A percentile compares a stretch with the other conserved stretches of the same genome.
These are phyloP conservation scores for Letharia columbiana DNA, from an alignment of 495 filamentous ascomycete genomes.

Conservation along the genomic window DNA sequence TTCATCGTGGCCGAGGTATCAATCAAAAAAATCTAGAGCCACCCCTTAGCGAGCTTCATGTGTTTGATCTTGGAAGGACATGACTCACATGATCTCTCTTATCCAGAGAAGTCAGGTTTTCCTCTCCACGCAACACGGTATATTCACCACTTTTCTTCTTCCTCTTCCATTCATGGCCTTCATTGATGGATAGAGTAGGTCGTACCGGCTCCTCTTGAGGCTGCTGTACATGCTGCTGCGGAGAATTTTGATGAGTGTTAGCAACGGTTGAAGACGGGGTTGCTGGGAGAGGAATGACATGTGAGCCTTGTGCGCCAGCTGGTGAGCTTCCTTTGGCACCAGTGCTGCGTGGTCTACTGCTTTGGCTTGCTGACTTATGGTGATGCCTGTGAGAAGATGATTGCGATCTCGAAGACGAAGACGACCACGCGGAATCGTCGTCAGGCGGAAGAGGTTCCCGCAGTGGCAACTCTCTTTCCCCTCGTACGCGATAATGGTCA, in stretches of 20 bases:
- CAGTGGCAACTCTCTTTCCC: neutral
- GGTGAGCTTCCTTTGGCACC: neutral
- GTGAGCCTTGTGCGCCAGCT: neutral
- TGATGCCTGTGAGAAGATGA: neutral
- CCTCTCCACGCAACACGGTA: conserved; percentile 14
- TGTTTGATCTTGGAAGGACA: neutral
- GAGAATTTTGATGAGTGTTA: conserved; percentile 7
- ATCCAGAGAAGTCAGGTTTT: conserved; percentile 10
- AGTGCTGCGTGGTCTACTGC: neutral
- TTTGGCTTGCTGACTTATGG: neutral
- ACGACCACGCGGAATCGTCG: neutral
- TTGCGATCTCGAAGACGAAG: neutral
- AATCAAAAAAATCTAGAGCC: conserved; percentile 34
- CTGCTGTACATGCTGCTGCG: conserved; percentile 22
- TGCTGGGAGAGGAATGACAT: neutral
- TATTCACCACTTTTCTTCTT: conserved; percentile 1
- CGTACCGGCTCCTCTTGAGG: conserved; percentile 27
- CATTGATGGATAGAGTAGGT: conserved; percentile 31
- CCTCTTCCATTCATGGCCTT: neutral
- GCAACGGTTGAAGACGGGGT: neutral
- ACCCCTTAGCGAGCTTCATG: neutral
- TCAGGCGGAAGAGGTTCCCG: neutral
- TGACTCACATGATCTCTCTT: conserved; percentile 23
- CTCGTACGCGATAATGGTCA: neutral
- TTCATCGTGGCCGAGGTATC: conserved; percentile 34